Base-by-base conservation (phyloP, 2,329 filamentous ascomycete species). In the Coniella lustricola region DNA sequence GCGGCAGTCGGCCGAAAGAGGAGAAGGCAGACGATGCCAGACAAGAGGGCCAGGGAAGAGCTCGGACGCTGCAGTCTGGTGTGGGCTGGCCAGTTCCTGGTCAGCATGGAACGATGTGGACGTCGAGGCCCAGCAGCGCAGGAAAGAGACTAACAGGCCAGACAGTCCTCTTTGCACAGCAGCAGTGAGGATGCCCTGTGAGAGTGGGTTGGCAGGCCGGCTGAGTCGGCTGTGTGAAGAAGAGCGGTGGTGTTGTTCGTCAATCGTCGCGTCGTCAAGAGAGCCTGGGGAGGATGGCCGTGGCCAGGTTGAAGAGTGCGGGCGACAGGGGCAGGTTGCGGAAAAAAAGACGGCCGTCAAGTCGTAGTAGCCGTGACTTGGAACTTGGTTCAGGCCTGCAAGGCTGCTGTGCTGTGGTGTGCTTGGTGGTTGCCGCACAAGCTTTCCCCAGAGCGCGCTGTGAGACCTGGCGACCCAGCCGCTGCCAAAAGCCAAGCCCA, bases 91-190 rank as follows among this genome's bases (percentile, higher is more conserved):
- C 16, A n/a, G 10, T n/a, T 4, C 13, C 8, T 18, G n/a, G 21
- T 40, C 9, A 4, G 38, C 5, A 29, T 10, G 25, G 10, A 10
- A 29, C 32, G 39, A 32, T 25, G n/a, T n/a, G n/a, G 25, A 33
- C 13, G 17, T 9, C 39, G 39, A n/a, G n/a, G 17, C 22, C 20
- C 29, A 42, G 17, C 39, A 32, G 22, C 20, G n/a, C 9, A 41
- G 22, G 16, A 35, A 35, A 14, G 4, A 35, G 13, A 35, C 25
- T 29, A 10, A 40, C 38, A 42, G 39, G 39, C 39, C 39, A 42
- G 39, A 42, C 39, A 42, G 39, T 42, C 39, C 39, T 17, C 39
- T 42, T 42, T 25, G 14, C 38, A 31, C 29, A 13, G 16, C 39
- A 31, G 25, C 13, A 32, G 22, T n/a, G 39, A 33, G 25, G n/a